These are phyloP conservation scores for Xylaria grammica DNA, from an alignment of 495 filamentous ascomycete species.

Conservation along the genomic window DNA sequence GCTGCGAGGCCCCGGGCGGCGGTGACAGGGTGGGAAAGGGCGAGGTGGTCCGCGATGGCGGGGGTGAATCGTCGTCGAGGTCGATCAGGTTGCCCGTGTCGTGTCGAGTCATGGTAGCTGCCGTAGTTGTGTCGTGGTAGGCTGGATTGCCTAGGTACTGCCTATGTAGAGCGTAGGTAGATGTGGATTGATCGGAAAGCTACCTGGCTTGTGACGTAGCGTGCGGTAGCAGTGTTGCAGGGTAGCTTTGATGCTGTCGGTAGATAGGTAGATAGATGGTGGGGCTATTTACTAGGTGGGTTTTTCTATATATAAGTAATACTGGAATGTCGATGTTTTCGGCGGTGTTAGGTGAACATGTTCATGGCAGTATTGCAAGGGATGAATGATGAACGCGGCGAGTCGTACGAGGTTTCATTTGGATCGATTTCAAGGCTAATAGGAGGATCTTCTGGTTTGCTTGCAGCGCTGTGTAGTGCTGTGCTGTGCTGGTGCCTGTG, in stretches of 20 bases:
- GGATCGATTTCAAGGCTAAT: background rate
- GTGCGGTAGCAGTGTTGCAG: background rate
- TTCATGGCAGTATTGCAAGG: conserved; percentile 2
- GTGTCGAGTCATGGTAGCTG: conserved; percentile 16
- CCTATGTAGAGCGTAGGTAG: too few relatives aligned
- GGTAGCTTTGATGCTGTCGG: background rate
- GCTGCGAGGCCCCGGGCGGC: conserved; percentile 15
- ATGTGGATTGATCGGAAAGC: background rate
- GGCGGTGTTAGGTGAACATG: background rate
- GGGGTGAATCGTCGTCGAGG: conserved; percentile 19
- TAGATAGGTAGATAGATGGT: background rate
- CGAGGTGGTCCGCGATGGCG: background rate
- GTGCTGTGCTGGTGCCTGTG: conserved; percentile 9
- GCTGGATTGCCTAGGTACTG: too few relatives aligned
- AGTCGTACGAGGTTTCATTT: background rate
- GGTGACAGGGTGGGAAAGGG: conserved; percentile 1
- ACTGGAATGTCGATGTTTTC: background rate
- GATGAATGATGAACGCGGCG: background rate
- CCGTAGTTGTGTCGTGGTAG: background rate
- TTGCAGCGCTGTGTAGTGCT: background rate
- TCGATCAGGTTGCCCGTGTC: conserved; percentile 22
- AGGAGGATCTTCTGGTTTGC: too few relatives aligned
- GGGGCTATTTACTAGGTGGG: background rate
- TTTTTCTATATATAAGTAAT: background rate
- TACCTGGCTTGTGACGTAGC: conserved; percentile 10